Base-by-base conservation (phyloP, 1,284 basidiomycete genomes). In the Wolfiporia cocos region DNA sequence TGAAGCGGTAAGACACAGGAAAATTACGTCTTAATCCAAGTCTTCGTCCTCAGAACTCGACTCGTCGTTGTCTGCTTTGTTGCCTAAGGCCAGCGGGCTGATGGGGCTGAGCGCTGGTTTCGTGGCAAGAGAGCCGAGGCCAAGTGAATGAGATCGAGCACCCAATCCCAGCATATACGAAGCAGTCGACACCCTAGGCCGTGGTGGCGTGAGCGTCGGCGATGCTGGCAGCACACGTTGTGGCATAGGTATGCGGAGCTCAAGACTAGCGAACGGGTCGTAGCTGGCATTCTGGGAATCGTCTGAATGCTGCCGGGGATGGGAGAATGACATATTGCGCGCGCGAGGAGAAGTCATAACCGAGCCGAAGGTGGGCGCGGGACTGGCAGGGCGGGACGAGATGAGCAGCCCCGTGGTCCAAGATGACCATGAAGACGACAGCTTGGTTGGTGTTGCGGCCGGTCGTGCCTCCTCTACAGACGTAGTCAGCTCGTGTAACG, bases 131-230 rank as follows among this genome's bases (percentile, higher is more conserved):
- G 43, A 19, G 11, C 42, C 29, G 31, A 54, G 42, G 3, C 54
- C 51, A n/a, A 61, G 55, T 33, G 65, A 59, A 23, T 63, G 55
- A 21, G 63, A 58, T 34, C 66, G 57, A 42, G 67, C 60, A 9
- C 70, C 76, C 39, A 81, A 52, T 2, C 79, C 78, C 1, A 83
- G 58, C 66, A 75, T 73, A 55, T 80, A 81, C 71, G 81, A 76
- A 39, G 74, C 69, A 19, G 78, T 79, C 12, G 74, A 58, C 30
- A 71, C 74, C 42, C 78, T 66, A 14, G 41, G 21, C 6, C 51
- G 41, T 24, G 53, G 57, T 4, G 57, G 58, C n/a, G 38, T 38
- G 7, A 28, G 14, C 12, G 49, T 12, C 18, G 42, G 39, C 11
- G 52, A 34, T 4, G 48, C 37, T 11, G 47, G 39, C 26, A 56